phyloP scores from a whole-genome alignment of 2,329 filamentous ascomycete species.

The Fusarium sp. region DNA sequence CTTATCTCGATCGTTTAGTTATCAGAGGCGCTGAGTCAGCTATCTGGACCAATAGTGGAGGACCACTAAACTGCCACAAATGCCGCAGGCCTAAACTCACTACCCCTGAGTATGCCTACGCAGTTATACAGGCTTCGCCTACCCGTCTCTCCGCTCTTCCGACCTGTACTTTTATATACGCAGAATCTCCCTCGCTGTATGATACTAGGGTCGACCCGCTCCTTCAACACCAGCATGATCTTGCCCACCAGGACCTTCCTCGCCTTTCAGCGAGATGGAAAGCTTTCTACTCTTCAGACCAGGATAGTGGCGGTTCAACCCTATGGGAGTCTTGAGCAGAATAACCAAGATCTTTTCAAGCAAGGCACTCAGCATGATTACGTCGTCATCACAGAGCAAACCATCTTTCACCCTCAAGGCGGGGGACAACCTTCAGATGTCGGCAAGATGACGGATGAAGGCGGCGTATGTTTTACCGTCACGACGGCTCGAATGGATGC shows the following conservation, averaged over 20 bases:
- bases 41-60: not conserved
- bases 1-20: not conserved
- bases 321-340: slow-evolving; percentile 62
- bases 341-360: slow-evolving; percentile 70
- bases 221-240: slow-evolving; percentile 30
- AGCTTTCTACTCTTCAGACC: slow-evolving; percentile 58
- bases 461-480: slow-evolving; percentile 60
- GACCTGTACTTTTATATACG: not conserved
- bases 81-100: not conserved
- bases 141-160: not conserved
- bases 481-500: slow-evolving; percentile 67
- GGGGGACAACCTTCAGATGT: slow-evolving; percentile 79
- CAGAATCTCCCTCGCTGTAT: not conserved
- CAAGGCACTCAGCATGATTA: slow-evolving; percentile 62
- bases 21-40: not conserved
- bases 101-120: not conserved
- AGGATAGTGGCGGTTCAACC: slow-evolving; percentile 61
- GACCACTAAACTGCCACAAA: not conserved
- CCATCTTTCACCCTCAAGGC: slow-evolving; percentile 82
- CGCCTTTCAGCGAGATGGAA: slow-evolving; percentile 58
- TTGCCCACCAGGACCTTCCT: slow-evolving; percentile 46
- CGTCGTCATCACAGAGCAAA: slow-evolving; percentile 71
- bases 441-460: slow-evolving; percentile 63
- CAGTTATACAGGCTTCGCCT: not conserved
- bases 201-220: not conserved